phyloP scores from a whole-genome alignment of 2,329 filamentous ascomycete species.

The Cladophialophora immunda region DNA sequence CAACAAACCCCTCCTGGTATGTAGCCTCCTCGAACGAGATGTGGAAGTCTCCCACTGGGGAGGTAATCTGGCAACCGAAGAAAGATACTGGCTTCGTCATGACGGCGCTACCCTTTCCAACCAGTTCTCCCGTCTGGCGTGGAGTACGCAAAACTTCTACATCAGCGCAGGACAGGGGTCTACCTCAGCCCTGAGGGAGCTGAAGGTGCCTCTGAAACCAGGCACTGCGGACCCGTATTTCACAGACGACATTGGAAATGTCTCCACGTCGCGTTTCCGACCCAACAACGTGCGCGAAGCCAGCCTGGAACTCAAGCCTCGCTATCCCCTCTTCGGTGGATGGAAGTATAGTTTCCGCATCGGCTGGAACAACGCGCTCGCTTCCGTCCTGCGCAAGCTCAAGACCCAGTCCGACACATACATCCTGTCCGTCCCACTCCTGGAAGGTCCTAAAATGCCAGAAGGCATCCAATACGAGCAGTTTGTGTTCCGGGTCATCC shows the following conservation, averaged over 20 bases:
- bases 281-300: conserved; percentile 71
- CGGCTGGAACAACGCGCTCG: conserved; percentile 90
- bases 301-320: conserved; percentile 87
- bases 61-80: conserved; percentile 93
- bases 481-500: conserved; percentile 79
- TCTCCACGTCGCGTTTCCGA: conserved; percentile 90
- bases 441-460: conserved; percentile 85
- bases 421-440: conserved; percentile 87
- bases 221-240: conserved; percentile 92
- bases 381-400: conserved; percentile 74
- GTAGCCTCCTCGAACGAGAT: conserved; percentile 82
- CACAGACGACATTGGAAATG: conserved; percentile 94
- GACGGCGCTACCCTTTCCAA: conserved; percentile 79
- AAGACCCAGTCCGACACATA: conserved; percentile 72
- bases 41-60: conserved; percentile 98
- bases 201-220: conserved; percentile 79
- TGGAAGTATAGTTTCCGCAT: conserved; percentile 99
- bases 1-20: conserved; percentile 86
- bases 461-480: conserved; percentile 89
- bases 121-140: conserved; percentile 79
- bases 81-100: conserved; percentile 89
- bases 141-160: conserved; percentile 76
- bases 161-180: conserved; percentile 63
- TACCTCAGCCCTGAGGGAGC: conserved; percentile 79
- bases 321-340: conserved; percentile 94